Percentiles rank a stretch among this genome's conserved stretches.
These are phyloP conservation scores for Extremus antarcticus DNA, from an alignment of 495 filamentous ascomycete species.

Conservation along the genomic window DNA sequence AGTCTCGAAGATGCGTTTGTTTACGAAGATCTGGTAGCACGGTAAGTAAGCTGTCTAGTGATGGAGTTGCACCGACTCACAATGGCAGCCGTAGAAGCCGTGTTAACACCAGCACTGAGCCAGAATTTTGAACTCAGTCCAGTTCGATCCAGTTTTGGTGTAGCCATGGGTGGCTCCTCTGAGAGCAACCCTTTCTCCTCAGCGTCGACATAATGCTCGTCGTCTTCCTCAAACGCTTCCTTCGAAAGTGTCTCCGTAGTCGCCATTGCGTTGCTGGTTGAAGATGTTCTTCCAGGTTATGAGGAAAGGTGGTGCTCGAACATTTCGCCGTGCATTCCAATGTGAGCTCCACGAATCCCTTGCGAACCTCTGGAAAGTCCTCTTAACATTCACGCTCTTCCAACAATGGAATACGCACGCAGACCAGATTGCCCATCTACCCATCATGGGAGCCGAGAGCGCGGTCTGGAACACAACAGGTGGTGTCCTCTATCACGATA, in stretches of 20 bases:
- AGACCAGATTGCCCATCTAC: neutral
- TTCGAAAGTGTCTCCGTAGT: neutral
- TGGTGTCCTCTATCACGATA: slow-evolving; percentile 39
- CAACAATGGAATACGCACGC: neutral
- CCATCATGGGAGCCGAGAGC: neutral
- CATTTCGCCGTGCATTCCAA: neutral
- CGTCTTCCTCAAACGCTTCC: neutral
- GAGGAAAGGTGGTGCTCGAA: no score
- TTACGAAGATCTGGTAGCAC: slow-evolving; percentile 56
- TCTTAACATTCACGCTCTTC: neutral
- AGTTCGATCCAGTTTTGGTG: neutral
- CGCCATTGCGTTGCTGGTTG: neutral
- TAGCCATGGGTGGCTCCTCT: neutral
- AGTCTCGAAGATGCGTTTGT: slow-evolving; percentile 64
- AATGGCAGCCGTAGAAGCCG: slow-evolving; percentile 1
- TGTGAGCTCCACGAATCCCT: neutral
- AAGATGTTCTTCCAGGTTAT: neutral
- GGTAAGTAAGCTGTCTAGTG: slow-evolving; percentile 1
- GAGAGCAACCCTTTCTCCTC: slow-evolving; percentile 2
- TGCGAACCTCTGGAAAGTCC: neutral
- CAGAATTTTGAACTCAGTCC: neutral
- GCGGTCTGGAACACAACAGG: no score
- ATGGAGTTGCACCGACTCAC: slow-evolving; percentile 1
- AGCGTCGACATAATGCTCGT: neutral
- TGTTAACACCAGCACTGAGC: slow-evolving; percentile 7